Conservation (phyloP, 352 stramenopile species). For the Pilasporangium apinafurcum region DNA sequence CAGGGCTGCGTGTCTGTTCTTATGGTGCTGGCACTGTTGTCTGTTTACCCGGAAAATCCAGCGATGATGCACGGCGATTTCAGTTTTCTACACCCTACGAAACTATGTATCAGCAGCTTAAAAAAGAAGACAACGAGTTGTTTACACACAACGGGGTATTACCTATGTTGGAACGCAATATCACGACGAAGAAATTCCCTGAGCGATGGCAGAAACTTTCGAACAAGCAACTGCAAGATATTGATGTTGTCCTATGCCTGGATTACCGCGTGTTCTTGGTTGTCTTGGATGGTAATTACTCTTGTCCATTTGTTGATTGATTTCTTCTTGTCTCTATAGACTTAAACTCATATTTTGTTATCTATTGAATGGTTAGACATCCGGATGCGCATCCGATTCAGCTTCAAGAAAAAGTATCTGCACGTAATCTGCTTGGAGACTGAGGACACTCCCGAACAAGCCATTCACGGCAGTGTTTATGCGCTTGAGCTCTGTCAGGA, state of each 20-base stretch:
- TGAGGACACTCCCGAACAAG: slow-evolving; percentile 67
- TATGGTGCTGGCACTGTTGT: slow-evolving; percentile 62
- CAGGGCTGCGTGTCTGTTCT: slow-evolving; percentile 61
- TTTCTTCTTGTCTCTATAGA: not conserved
- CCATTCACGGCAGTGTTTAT: slow-evolving; percentile 28
- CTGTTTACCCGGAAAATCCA: slow-evolving; percentile 41
- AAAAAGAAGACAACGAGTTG: slow-evolving; percentile 39
- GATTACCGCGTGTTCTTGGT: slow-evolving; percentile 77
- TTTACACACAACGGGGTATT: slow-evolving; percentile 64
- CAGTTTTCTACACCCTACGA: slow-evolving; percentile 69
- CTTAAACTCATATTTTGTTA: not conserved
- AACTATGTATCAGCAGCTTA: slow-evolving; percentile 43
- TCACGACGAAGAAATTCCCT: slow-evolving; percentile 55
- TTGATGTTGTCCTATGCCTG: slow-evolving; percentile 79
- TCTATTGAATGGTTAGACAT: slow-evolving; percentile 22
- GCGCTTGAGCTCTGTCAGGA: slow-evolving; percentile 51
- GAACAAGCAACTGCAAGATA: slow-evolving; percentile 46
- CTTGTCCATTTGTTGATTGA: slow-evolving; percentile 5
- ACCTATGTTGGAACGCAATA: slow-evolving; percentile 65
- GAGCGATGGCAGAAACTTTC: slow-evolving; percentile 73
- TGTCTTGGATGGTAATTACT: slow-evolving; percentile 49
- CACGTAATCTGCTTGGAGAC: slow-evolving; percentile 81
- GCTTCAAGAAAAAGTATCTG: slow-evolving; percentile 44
- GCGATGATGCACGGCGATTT: slow-evolving; percentile 33
- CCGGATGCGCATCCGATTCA: slow-evolving; percentile 37